Evolutionary conservation across 305 asterid genomes (phyloP).

Genomic region (Fraxinus velutina): DNA sequence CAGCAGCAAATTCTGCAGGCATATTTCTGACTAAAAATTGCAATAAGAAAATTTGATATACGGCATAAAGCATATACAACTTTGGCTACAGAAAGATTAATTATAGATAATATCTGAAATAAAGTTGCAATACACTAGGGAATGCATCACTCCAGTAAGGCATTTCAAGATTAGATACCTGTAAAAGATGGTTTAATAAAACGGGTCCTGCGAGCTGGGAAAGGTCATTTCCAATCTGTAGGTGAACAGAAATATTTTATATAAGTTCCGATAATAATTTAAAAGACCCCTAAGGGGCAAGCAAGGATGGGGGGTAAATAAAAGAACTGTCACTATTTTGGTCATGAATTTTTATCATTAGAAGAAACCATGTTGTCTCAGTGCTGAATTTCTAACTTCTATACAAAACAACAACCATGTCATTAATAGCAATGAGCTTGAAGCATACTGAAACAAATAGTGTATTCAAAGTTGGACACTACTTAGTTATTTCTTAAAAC

Average conservation of each 20-base stretch:
- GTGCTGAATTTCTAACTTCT: not conserved
- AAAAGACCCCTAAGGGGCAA: slow-evolving; percentile 1
- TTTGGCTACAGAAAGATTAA: not conserved
- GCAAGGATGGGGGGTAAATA: not conserved
- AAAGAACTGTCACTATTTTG: not conserved
- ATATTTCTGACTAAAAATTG: not conserved
- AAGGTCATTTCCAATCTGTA: slow-evolving; percentile 77
- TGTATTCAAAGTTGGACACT: not conserved
- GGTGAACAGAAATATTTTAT: slow-evolving; percentile 22
- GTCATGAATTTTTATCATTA: not conserved
- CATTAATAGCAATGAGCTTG: not conserved
- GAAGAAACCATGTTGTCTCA: not conserved
- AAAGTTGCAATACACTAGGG: not conserved
- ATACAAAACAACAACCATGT: not conserved
- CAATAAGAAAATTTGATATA: not conserved
- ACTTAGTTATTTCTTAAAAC: not conserved
- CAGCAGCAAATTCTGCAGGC: not conserved
- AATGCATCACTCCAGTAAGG: slow-evolving; percentile 9
- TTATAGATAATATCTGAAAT: not conserved
- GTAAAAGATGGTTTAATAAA: slow-evolving; percentile 71
- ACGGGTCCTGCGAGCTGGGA: slow-evolving; percentile 91
- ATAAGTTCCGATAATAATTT: slow-evolving; percentile 12
- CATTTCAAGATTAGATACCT: slow-evolving; percentile 42
- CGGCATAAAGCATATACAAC: not conserved
- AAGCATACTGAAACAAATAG: not conserved